Evolutionary conservation across 23 red algal species (phyloP), one percentile per base, ranked within the genome.

Genomic region (Cyanidiococcus yangmingshanensis): DNA sequence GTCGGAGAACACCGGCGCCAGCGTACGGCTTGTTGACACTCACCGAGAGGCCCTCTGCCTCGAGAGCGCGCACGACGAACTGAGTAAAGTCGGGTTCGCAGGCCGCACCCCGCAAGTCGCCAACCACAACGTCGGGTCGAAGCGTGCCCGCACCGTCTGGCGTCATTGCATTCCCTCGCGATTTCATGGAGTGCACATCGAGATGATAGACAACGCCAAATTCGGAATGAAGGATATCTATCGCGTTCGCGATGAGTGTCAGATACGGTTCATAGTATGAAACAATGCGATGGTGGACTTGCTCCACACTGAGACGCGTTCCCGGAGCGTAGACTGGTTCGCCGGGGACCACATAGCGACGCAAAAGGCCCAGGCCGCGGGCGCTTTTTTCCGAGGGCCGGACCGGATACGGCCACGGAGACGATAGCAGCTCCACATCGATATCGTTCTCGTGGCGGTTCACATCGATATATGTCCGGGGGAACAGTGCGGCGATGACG

Each of bases 121-220:
- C 78, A 34, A 81, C 78, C 38, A 81, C 78, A 67, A 81, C 39
- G 40, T 81, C 78, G 58, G 78, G 78, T 12, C 78, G 59, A 1
- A 25, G 3, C 12, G 78, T 21, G n/a, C 78, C 78, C 1, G 59
- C 78, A 50, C 36, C 68, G 40, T 81, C 78, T 1, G 78, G 78
- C 37, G 78, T 81, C 78, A 81, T 81, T 17, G 59, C 68, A 36
- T 81, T 81, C 1, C 78, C 78, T 34, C 59, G 36, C 0, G 78
- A 81, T 58, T 81, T 81, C 78, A 81, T 81, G 16, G 78, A 81
- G 68, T 81, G 78, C 38, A 81, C 54, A n/a, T 81, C 78, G 2
- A 81, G 54, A 57, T 81, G 78, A 41, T 71, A 81, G 12, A 57
- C 78, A 1, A 71, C 68, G 26, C 78, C 78, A 59, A 81, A 81